Evolutionary conservation across 148 eudicot genomes (phyloP).

Genomic region (Spergularia bocconei): DNA sequence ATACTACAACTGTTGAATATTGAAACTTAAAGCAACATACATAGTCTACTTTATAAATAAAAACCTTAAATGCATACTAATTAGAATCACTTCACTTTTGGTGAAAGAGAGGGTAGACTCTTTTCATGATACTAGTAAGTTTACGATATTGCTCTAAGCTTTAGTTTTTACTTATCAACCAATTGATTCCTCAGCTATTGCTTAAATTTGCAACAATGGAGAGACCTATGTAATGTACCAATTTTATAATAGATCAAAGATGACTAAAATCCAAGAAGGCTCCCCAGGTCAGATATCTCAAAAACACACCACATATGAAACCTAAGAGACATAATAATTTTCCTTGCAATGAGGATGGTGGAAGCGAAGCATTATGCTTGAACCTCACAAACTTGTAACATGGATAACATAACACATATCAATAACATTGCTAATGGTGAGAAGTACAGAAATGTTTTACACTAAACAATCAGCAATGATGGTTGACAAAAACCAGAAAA

Average conservation of each 20-base stretch:
- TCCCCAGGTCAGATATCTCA: not conserved
- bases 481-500: not conserved
- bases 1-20: slow-evolving; percentile 5
- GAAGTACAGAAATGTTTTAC: not conserved
- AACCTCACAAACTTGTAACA: not conserved
- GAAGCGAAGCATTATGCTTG: not conserved
- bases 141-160: not conserved
- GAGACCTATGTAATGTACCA: not conserved
- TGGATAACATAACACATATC: not conserved
- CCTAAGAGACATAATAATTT: not conserved
- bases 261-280: not conserved
- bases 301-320: not conserved
- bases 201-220: not conserved
- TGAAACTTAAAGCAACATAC: not conserved
- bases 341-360: not conserved
- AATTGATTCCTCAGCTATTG: not conserved
- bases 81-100: not conserved
- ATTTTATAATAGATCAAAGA: not conserved
- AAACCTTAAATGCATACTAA: not conserved
- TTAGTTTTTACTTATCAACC: not conserved
- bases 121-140: slow-evolving; percentile 1
- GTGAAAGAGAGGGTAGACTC: not conserved
- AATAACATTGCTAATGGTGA: not conserved
- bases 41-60: not conserved
- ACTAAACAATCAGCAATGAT: not conserved